A percentile compares a stretch with the other conserved stretches of the same genome.
Conservation (phyloP, 768 basidiomycete species). For the Suillus paluster region DNA sequence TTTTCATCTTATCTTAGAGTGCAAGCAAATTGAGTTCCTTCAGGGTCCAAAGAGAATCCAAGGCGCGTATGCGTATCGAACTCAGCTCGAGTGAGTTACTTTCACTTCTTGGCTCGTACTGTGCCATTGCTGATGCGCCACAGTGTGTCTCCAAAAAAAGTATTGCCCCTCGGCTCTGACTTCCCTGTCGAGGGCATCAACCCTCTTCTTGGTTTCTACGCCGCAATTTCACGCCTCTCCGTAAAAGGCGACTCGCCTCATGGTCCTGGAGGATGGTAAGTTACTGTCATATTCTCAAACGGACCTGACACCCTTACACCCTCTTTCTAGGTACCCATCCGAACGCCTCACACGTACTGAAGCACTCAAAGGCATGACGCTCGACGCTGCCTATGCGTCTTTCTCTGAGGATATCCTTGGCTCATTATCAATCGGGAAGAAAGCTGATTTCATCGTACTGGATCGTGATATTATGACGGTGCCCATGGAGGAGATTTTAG, state of each 20-base stretch:
- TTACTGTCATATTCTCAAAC: slow-evolving; percentile 9
- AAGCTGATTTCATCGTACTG: slow-evolving; percentile 87
- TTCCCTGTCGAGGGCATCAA: slow-evolving; percentile 94
- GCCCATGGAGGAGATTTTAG: slow-evolving; percentile 61
- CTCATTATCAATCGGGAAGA: slow-evolving; percentile 74
- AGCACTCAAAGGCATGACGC: slow-evolving; percentile 89
- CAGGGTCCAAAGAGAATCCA: slow-evolving; percentile 82
- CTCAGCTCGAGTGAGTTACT: slow-evolving; percentile 65
- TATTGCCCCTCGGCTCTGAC: slow-evolving; percentile 87
- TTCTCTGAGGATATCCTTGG: slow-evolving; percentile 77
- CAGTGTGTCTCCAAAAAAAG: slow-evolving; percentile 54
- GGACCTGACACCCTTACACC: not conserved
- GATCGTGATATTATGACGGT: slow-evolving; percentile 80
- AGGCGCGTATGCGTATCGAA: slow-evolving; percentile 90
- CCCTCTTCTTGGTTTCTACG: slow-evolving; percentile 88
- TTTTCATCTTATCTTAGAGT: not conserved
- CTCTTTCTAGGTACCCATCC: slow-evolving; percentile 66
- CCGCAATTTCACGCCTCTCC: slow-evolving; percentile 77
- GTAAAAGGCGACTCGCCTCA: slow-evolving; percentile 80
- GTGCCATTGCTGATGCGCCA: not conserved
- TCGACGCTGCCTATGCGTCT: slow-evolving; percentile 87
- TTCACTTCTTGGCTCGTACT: not conserved
- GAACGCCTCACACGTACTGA: slow-evolving; percentile 80
- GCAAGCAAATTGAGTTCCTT: not conserved
- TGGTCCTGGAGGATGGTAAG: slow-evolving; percentile 81